Conservation (phyloP, 2,329 filamentous ascomycete species). For the Pseudopyricularia cyperi region DNA sequence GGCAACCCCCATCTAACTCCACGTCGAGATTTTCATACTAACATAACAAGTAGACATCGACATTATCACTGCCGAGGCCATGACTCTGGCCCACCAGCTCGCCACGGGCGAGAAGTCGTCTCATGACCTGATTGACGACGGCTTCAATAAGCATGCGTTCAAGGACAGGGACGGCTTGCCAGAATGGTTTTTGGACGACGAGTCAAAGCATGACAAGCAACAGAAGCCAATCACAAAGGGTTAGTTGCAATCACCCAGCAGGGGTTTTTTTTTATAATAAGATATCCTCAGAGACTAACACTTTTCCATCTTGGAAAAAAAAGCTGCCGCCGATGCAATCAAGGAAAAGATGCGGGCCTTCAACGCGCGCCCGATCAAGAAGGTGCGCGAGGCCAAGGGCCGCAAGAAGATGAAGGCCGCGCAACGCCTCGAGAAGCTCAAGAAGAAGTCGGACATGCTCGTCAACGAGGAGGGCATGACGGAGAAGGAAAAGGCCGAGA, state of each 20-base stretch:
- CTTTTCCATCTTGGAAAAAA: background rate
- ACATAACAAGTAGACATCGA: conserved; percentile 59
- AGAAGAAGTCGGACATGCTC: conserved; percentile 90
- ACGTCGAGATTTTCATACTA: conserved; percentile 9
- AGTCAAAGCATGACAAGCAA: conserved; percentile 66
- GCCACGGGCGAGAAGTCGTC: conserved; percentile 74
- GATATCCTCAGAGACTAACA: background rate
- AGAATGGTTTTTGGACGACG: conserved; percentile 97
- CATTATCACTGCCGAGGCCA: conserved; percentile 98
- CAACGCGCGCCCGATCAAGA: conserved; percentile 96
- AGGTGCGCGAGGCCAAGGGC: conserved; percentile 91
- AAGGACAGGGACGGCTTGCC: conserved; percentile 84
- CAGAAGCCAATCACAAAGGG: conserved; percentile 77
- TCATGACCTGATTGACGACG: conserved; percentile 73
- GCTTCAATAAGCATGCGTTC: conserved; percentile 86
- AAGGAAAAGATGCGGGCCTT: conserved; percentile 87
- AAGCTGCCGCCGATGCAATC: conserved; percentile 74
- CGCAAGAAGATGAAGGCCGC: conserved; percentile 95
- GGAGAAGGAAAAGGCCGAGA: conserved; percentile 88
- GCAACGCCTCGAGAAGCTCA: conserved; percentile 81
- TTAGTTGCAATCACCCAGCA: background rate
- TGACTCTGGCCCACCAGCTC: conserved; percentile 89
- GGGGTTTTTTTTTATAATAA: background rate
- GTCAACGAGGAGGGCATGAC: conserved; percentile 84
- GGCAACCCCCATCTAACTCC: background rate